Base-by-base conservation (phyloP, 139 green algal species). In the Volvox reticuliferus region DNA sequence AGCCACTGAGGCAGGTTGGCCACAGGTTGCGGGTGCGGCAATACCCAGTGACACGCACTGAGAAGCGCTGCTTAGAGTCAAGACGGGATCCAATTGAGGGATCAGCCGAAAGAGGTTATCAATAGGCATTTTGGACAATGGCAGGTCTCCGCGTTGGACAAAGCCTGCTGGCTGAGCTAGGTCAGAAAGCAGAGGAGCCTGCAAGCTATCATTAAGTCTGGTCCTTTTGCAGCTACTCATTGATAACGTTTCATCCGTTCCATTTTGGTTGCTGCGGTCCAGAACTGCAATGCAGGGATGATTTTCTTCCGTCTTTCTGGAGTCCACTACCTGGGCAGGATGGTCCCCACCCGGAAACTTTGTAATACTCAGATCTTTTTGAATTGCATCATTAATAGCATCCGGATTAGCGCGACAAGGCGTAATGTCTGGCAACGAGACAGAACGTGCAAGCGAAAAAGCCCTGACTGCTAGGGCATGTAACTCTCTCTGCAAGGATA, bases 381-480 rank as follows among this genome's bases (percentile, higher is more conserved):
- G 62, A 37, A 88, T 67, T 28, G 82, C 82, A 79, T 88, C 63
- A 13, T 62, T 79, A 14, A 88, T 79, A 37, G 63, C 14, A 19
- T 79, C 65, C 12, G 63, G 82, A 2, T 79, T 67, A 28, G 33
- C 20, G 1, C 21, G 28, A 21, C 32, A 88, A 17, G 35, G 33
- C 16, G 82, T 65, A 0, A 36, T 24, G 6, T 26, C 6, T 44
- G 79, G 19, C 32, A 44, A 14, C 12, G 79, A 55, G 21, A 73
- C 50, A 14, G 50, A 44, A 21, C 50, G 79, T 6, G 69, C 50
- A 71, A 33, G 55, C 21, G 50, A 28, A 71, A 86, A 86, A 28
- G 79, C 79, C 22, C 69, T 44, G 28, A 2, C 37, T 14, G 79
- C 79, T 44, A 86, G 24, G 79, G 79, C 17, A 18, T 86, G 79